Percentiles rank a stretch among this genome's conserved stretches.
Evolutionary conservation across 768 basidiomycete species (phyloP).

Genomic region (Exsudoporus frostii): DNA sequence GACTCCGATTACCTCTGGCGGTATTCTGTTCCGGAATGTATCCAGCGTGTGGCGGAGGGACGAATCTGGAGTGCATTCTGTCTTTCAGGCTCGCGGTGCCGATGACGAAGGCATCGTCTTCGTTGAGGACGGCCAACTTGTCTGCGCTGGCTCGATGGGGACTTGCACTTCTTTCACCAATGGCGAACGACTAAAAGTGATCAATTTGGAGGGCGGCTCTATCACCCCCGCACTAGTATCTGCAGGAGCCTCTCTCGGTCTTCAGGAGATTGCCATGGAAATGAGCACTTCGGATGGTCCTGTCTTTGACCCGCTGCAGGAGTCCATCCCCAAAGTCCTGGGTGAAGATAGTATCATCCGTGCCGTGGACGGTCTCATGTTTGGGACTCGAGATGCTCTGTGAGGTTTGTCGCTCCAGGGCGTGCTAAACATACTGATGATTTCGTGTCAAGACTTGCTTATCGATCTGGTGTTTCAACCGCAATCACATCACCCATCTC

Average conservation of each 20-base stretch:
- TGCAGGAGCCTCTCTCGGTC: constrained; percentile 60
- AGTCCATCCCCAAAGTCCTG: constrained; percentile 31
- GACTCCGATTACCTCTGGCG: constrained; percentile 28
- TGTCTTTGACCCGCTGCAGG: constrained; percentile 47
- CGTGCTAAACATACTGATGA: constrained; percentile 3
- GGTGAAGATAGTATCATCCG: constrained; percentile 44
- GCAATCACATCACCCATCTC: constrained; percentile 60
- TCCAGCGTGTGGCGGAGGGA: constrained; percentile 33
- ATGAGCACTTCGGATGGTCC: constrained; percentile 63
- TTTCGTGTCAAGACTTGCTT: constrained; percentile 52
- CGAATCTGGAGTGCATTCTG: constrained; percentile 18
- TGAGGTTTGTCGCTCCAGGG: constrained; percentile 22
- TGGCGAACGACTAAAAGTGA: constrained; percentile 5
- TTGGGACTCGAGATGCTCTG: constrained; percentile 49
- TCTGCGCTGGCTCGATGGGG: constrained; percentile 39
- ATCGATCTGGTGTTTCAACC: constrained; percentile 69
- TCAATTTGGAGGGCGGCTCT: constrained; percentile 63
- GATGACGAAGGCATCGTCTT: constrained; percentile 38
- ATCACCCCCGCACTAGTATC: constrained; percentile 60
- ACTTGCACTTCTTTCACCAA: constrained; percentile 11
- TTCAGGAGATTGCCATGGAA: constrained; percentile 67
- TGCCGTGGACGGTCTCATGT: constrained; percentile 64
- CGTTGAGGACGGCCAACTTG: constrained; percentile 51
- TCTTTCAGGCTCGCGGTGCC: constrained; percentile 11
- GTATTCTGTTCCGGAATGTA: constrained; percentile 55